Evolutionary conservation across 352 stramenopile species (phyloP).

Genomic region (Pythium dissotocum): DNA sequence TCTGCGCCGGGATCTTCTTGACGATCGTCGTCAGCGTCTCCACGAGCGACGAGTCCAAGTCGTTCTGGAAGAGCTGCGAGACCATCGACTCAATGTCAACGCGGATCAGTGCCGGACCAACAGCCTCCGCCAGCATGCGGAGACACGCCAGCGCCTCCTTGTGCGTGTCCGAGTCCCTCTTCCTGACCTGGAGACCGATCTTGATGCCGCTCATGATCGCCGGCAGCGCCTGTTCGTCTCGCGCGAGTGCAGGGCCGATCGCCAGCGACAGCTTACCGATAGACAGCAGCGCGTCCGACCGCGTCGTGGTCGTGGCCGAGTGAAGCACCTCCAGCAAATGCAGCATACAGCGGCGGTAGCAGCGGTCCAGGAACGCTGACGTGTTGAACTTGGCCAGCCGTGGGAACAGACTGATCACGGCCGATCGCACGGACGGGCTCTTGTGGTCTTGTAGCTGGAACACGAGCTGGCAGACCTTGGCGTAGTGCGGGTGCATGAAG

Average conservation of each 20-base stretch:
- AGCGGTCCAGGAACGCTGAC: conserved; percentile 83
- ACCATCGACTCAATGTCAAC: conserved; percentile 86
- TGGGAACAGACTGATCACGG: conserved; percentile 86
- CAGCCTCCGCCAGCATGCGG: conserved; percentile 78
- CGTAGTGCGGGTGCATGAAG: conserved; percentile 88
- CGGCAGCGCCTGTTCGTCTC: conserved; percentile 76
- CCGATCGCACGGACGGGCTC: conserved; percentile 68
- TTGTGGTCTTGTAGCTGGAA: conserved; percentile 83
- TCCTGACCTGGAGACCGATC: conserved; percentile 78
- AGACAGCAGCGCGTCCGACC: conserved; percentile 76
- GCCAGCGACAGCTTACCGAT: conserved; percentile 85
- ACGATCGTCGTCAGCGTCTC: conserved; percentile 85
- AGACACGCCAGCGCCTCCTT: conserved; percentile 82
- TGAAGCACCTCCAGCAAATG: conserved; percentile 84
- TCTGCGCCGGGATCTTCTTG: conserved; percentile 80
- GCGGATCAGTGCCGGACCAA: conserved; percentile 68
- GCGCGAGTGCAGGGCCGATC: conserved; percentile 72
- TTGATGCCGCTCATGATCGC: conserved; percentile 89
- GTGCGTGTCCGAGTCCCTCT: conserved; percentile 84
- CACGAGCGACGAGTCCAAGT: conserved; percentile 77
- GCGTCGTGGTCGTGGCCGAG: conserved; percentile 74
- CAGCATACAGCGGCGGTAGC: conserved; percentile 81
- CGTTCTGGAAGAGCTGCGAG: conserved; percentile 78
- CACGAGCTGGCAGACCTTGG: conserved; percentile 67
- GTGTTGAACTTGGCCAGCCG: conserved; percentile 89